Percentiles rank a stretch among this genome's conserved stretches.
Conservation (phyloP, 495 filamentous ascomycete species). For the Lophiostoma macrostomum region DNA sequence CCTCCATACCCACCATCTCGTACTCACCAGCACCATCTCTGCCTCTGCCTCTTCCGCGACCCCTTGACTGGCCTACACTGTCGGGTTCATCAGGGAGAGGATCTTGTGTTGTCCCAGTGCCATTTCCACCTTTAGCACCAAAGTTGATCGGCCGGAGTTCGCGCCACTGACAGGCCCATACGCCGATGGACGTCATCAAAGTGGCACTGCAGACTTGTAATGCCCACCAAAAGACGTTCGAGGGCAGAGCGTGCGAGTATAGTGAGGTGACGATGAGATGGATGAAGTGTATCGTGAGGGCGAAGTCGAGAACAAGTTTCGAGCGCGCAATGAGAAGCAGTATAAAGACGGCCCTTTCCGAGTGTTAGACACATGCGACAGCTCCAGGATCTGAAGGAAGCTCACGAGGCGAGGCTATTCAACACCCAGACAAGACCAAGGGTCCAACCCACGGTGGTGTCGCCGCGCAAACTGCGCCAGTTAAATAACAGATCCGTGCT, state of each 20-base stretch:
- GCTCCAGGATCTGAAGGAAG: slow-evolving; percentile 28
- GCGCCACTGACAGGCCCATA: slow-evolving; percentile 87
- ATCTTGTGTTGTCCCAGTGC: slow-evolving; percentile 29
- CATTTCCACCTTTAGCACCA: slow-evolving; percentile 54
- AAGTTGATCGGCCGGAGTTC: slow-evolving; percentile 88
- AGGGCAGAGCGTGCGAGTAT: slow-evolving; percentile 72
- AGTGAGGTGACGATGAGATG: slow-evolving; percentile 75
- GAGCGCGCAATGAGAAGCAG: slow-evolving; percentile 77
- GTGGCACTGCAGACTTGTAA: slow-evolving; percentile 66
- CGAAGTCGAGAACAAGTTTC: slow-evolving; percentile 91
- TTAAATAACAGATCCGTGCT: slow-evolving; percentile 68
- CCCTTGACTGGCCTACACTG: slow-evolving; percentile 51
- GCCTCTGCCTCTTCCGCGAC: slow-evolving; percentile 52
- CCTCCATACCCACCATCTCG: slow-evolving; percentile 72
- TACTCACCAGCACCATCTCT: slow-evolving; percentile 67
- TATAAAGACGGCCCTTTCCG: slow-evolving; percentile 68
- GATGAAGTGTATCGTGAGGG: slow-evolving; percentile 80
- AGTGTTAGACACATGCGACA: slow-evolving; percentile 1
- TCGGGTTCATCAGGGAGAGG: slow-evolving; percentile 42
- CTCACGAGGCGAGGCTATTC: slow-evolving; percentile 71
- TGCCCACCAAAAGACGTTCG: slow-evolving; percentile 81
- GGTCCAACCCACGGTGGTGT: slow-evolving; percentile 91
- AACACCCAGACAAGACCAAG: slow-evolving; percentile 83
- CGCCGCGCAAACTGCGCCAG: slow-evolving; percentile 79
- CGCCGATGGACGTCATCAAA: slow-evolving; percentile 69